Conservation (phyloP, 306 rosid genomes). For the Erythrophleum fordii region DNA sequence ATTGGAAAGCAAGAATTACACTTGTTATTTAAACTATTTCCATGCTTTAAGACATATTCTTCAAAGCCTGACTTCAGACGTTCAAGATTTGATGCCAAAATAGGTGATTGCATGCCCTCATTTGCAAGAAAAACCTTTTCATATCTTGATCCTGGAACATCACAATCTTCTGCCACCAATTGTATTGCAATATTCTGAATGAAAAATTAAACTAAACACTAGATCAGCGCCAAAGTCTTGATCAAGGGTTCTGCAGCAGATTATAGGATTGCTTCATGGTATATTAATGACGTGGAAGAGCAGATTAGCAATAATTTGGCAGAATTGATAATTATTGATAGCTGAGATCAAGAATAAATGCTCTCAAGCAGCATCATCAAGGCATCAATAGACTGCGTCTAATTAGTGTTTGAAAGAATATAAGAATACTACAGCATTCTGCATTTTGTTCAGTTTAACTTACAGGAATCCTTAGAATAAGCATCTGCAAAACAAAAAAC, state of each 20-base stretch:
- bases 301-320: conserved; percentile 24
- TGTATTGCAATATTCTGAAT: conserved; percentile 75
- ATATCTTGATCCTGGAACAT: conserved; percentile 56
- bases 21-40: conserved; percentile 49
- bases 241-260: conserved; percentile 26
- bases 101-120: conserved; percentile 44
- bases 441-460: conserved; percentile 50
- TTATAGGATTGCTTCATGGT: conserved; percentile 1
- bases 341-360: conserved; percentile 7
- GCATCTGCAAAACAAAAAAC: conserved; percentile 66
- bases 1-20: conserved; percentile 71
- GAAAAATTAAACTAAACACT: conserved; percentile 35
- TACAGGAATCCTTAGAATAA: conserved; percentile 74
- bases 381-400: conserved; percentile 18
- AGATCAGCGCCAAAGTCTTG: conserved; percentile 31
- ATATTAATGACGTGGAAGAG: conserved; percentile 21
- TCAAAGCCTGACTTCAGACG: conserved; percentile 73
- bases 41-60: conserved; percentile 79
- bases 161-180: conserved; percentile 58
- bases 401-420: conserved; percentile 34
- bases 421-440: conserved; percentile 30
- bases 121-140: conserved; percentile 66
- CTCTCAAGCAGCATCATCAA: conserved; percentile 33
- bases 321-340: conserved; percentile 13
- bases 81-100: conserved; percentile 66